Evolutionary conservation across 1,284 basidiomycete genomes (phyloP).

Genomic region (Rhodotorula sp.): DNA sequence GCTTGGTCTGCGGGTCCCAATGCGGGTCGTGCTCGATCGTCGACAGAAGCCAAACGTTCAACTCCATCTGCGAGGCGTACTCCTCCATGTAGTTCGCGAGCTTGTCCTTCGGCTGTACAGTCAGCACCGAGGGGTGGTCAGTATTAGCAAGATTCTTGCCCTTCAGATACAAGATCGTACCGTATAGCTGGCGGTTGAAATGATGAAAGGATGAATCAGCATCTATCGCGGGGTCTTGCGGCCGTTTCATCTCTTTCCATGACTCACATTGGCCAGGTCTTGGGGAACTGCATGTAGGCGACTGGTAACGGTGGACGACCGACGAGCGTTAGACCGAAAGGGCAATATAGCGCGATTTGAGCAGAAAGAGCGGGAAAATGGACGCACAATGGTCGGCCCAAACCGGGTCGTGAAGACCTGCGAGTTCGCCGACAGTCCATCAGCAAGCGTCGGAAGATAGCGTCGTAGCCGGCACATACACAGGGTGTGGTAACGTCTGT

Average conservation of each 20-base stretch:
- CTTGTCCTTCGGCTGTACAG: conserved; percentile 39
- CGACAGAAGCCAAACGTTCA: conserved; percentile 45
- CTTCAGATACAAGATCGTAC: not conserved
- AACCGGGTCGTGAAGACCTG: conserved; percentile 44
- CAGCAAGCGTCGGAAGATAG: not conserved
- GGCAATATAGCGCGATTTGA: not conserved
- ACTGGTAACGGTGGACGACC: not conserved
- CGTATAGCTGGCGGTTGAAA: not conserved
- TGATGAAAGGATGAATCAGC: not conserved
- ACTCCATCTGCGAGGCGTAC: conserved; percentile 44
- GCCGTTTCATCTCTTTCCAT: not conserved
- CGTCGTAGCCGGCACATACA: not conserved
- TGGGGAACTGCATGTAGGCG: conserved; percentile 30
- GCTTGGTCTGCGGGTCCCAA: conserved; percentile 45
- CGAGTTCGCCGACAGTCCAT: conserved; percentile 36
- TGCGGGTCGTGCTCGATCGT: conserved; percentile 40
- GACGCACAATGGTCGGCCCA: conserved; percentile 38
- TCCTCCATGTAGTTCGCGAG: conserved; percentile 48
- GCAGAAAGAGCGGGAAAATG: conserved; percentile 18
- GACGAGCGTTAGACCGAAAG: not conserved
- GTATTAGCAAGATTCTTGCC: no score
- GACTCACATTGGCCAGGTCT: conserved; percentile 38
- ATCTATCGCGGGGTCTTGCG: not conserved
- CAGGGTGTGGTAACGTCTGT: conserved; percentile 1
- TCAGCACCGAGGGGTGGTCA: no score